Evolutionary conservation across 2,329 filamentous ascomycete species (phyloP), one percentile per base, ranked within the genome.

Genomic region (Neofusicoccum parvum): DNA sequence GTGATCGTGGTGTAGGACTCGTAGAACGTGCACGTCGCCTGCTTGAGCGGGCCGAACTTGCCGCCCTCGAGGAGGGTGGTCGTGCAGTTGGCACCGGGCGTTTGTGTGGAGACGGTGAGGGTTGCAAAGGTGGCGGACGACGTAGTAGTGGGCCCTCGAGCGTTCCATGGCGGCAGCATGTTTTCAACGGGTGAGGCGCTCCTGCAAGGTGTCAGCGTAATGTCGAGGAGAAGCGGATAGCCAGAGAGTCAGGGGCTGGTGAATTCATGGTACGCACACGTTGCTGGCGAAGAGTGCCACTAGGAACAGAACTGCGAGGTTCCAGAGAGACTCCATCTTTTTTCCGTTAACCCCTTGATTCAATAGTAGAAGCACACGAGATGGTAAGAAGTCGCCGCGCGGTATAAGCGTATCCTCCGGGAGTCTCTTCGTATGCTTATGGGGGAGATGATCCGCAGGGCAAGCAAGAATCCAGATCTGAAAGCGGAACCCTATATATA

Each of bases 1-100:
- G 73, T 76, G 9, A 49, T 49, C 0, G 74, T 76, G 15, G 59
- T 64, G 3, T 73, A 75, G 9, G 65, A 67, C 15, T 67, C 60
- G 49, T 69, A 68, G 10, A 72, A 71, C 5, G 72, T 75, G 63
- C 74, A 75, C 32, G 70, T 62, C 1, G 41, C 5, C 65, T 59
- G 20, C 71, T 62, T 0, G 69, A 67, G 1, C 73, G 73, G n/a
- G 3, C 62, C 62, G 34, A 56, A 56, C 7, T 56, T 64, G 15
- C 11, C n/a, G 41, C 32, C 41, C 2, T 11, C 50, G 10, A 64
- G 48, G 23, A 64, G 32, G 3, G 20, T 64, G 32, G 62, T 56
- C 12, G 62, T 64, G 48, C 62, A 64, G 17, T 20, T 48, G 23
- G 36, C 14, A 15, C 32, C 17, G 6, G 27, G 23, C 32, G 56